Base-by-base conservation (phyloP, 2,329 filamentous ascomycete genomes). In the Fusarium hainanense region DNA sequence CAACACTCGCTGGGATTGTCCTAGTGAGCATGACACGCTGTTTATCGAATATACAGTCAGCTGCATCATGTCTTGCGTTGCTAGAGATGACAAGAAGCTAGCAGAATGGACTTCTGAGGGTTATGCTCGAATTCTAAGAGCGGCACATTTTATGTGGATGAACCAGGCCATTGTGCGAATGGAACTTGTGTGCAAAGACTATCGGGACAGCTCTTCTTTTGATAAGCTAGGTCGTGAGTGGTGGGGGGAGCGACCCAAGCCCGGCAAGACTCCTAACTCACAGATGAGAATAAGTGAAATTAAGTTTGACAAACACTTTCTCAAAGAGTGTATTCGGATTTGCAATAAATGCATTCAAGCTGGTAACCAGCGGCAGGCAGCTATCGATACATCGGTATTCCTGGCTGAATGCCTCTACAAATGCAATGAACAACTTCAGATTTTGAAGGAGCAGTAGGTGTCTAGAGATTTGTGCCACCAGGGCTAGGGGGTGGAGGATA, bases 1-100 rank as follows among this genome's bases (percentile, higher is more conserved):
- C 6, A 6, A 30, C 3, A n/a, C 28, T 21, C 16, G 37, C 1
- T 6, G 3, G 6, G 9, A 21, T 1, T 8, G 8, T 0, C 1
- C 13, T 16, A 1, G 18, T 20, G 12, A 37, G 0, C 1, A 10
- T 14, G 55, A 52, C 6, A 14, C 37, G 1, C 20, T 11, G 4
- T 43, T 30, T 5, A 25, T 43, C 8, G 11, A 3, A 1, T 23
- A 21, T 7, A 27, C 21, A 3, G 16, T 30, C 4, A 4, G 16
- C 4, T 21, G 14, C 4, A 59, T 59, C 16, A 23, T 20, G 14
- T 25, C 27, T n/a, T 21, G 43, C 6, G 7, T 34, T 47, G 41
- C 16, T 10, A 27, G 25, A 16, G 9, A 20, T 4, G 34, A 50
- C 1, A 9, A 2, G 7, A 12, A 21, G 14, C 5, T 44, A 5